Conservation (phyloP, 768 basidiomycete species). For the Termitomyces sp. region DNA sequence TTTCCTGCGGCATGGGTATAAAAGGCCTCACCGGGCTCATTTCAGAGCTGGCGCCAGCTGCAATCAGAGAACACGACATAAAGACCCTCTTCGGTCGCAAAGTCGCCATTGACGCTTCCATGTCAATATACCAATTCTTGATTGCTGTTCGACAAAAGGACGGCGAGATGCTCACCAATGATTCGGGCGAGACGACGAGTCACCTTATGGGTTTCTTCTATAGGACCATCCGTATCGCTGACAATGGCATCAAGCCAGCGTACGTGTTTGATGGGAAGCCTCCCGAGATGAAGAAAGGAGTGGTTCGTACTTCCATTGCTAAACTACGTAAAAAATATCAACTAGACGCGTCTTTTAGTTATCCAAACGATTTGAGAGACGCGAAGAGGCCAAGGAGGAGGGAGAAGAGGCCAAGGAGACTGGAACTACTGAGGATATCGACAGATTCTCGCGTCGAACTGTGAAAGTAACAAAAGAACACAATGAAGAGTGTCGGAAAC, state of each 20-base stretch:
- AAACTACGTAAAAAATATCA: background rate
- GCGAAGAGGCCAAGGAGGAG: constrained; percentile 91
- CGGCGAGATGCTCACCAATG: constrained; percentile 94
- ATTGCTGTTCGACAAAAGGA: constrained; percentile 97
- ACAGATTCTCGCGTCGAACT: constrained; percentile 82
- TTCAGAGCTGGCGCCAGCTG: constrained; percentile 82
- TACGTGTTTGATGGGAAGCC: constrained; percentile 99
- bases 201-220: constrained; percentile 99
- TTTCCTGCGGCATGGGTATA: constrained; percentile 68
- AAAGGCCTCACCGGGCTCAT: constrained; percentile 91
- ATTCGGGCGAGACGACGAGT: constrained; percentile 96
- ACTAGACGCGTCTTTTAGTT: constrained; percentile 46
- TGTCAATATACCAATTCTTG: constrained; percentile 96
- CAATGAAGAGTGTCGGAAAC: constrained; percentile 88
- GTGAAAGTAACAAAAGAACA: constrained; percentile 95
- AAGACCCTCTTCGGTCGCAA: constrained; percentile 97
- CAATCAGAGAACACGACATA: constrained; percentile 91
- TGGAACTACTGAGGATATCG: constrained; percentile 90
- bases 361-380: constrained; percentile 88
- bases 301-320: constrained; percentile 53
- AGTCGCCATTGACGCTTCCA: constrained; percentile 97
- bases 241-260: constrained; percentile 96
- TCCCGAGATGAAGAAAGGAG: constrained; percentile 93
- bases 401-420: constrained; percentile 97
- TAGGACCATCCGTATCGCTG: constrained; percentile 93